Evolutionary conservation across 2,329 filamentous ascomycete species (phyloP).

Genomic region (Epichloe brachyelytri): DNA sequence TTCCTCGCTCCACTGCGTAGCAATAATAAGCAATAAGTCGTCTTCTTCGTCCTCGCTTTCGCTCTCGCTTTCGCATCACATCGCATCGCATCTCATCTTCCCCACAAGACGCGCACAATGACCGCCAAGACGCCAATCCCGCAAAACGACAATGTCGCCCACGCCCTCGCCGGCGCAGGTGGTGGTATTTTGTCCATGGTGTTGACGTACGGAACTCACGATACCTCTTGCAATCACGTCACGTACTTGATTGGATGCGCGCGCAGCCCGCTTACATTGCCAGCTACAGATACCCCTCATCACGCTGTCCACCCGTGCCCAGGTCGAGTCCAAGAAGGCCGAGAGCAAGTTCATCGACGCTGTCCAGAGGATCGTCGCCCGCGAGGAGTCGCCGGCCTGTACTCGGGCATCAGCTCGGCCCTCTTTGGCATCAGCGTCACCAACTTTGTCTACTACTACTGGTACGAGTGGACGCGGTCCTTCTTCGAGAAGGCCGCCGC

Average conservation of each 20-base stretch:
- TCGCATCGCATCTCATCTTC: not conserved
- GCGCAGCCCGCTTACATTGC: not conserved
- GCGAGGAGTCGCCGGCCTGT: conserved; percentile 80
- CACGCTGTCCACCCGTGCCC: conserved; percentile 90
- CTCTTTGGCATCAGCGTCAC: conserved; percentile 96
- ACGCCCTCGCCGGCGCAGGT: conserved; percentile 84
- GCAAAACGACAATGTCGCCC: conserved; percentile 92
- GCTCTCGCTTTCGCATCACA: not conserved
- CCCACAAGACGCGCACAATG: conserved; percentile 10
- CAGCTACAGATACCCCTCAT: conserved; percentile 69
- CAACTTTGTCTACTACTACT: conserved; percentile 99
- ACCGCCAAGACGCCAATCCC: conserved; percentile 52
- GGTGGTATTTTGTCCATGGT: conserved; percentile 93
- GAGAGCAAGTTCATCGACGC: conserved; percentile 75
- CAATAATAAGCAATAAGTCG: too few species aligned
- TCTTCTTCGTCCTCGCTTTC: too few species aligned
- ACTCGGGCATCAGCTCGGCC: conserved; percentile 84
- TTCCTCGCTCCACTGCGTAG: too few species aligned
- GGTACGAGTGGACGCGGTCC: conserved; percentile 93
- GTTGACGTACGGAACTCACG: conserved; percentile 56
- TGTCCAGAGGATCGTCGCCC: conserved; percentile 73
- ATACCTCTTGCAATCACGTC: not conserved
- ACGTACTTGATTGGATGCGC: not conserved
- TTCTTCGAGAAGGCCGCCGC: conserved; percentile 71
- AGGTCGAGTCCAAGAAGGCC: conserved; percentile 92